Percentiles rank a stretch among this genome's conserved stretches.
phyloP scores from a whole-genome alignment of 208 protist genomes.

The Leishmania turanica region DNA sequence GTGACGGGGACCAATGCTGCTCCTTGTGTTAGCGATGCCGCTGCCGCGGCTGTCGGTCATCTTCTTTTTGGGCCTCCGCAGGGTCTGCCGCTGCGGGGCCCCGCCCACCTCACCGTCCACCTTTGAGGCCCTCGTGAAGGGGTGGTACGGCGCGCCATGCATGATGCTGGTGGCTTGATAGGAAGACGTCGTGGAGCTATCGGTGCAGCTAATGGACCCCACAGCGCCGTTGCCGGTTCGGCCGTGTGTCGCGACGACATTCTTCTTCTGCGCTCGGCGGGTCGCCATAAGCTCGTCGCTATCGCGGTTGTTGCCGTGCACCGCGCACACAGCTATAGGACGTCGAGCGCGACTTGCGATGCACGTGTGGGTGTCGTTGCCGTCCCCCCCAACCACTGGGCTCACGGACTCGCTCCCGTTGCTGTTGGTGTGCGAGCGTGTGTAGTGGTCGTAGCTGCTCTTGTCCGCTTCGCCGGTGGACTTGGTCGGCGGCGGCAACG shows the following conservation, averaged over 20 bases:
- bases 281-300: not conserved
- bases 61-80: constrained; percentile 3
- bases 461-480: constrained; percentile 3
- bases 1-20: not conserved
- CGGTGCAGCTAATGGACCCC: not conserved
- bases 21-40: not conserved
- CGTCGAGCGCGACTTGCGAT: constrained; percentile 10
- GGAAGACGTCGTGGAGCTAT: constrained; percentile 7
- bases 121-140: not conserved
- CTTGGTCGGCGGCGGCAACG: not conserved
- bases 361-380: not conserved
- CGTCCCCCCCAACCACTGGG: not conserved
- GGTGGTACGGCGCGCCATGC: not conserved
- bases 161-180: not conserved
- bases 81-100: not conserved
- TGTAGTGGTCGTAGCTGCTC: not conserved
- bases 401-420: not conserved
- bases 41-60: not conserved
- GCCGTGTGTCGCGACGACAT: constrained; percentile 5
- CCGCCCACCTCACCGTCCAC: not conserved
- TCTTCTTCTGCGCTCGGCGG: constrained; percentile 7
- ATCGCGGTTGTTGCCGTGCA: constrained; percentile 12
- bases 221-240: not conserved
- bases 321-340: constrained; percentile 17
- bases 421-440: not conserved